Evolutionary conservation across 768 basidiomycete genomes (phyloP).

Genomic region (Daedaleopsis sinensis): DNA sequence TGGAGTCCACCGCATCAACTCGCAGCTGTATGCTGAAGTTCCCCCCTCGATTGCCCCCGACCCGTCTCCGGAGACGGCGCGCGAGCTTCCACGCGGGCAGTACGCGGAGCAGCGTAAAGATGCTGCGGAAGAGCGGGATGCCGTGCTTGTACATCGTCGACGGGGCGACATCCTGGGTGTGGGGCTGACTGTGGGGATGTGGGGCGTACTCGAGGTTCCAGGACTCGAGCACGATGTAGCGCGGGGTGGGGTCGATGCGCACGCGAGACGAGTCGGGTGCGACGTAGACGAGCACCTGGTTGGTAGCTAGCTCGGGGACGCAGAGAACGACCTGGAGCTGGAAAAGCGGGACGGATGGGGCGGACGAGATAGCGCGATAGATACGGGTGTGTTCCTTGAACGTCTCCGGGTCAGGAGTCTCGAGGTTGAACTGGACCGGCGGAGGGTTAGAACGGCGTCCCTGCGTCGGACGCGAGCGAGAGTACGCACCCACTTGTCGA

Average conservation of each 20-base stretch:
- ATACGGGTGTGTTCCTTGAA: slow-evolving; percentile 64
- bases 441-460: slow-evolving; percentile 6
- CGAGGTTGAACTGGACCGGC: slow-evolving; percentile 72
- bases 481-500: slow-evolving; percentile 79
- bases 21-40: slow-evolving; percentile 53
- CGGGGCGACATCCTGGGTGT: slow-evolving; percentile 51
- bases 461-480: neutral
- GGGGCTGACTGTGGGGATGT: slow-evolving; percentile 15
- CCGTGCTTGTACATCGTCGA: slow-evolving; percentile 86
- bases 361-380: slow-evolving; percentile 59
- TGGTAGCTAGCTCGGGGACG: slow-evolving; percentile 67
- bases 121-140: slow-evolving; percentile 78
- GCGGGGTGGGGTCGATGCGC: slow-evolving; percentile 70
- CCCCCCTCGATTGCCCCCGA: slow-evolving; percentile 43
- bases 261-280: slow-evolving; percentile 60
- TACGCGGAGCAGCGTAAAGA: slow-evolving; percentile 72
- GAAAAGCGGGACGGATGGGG: slow-evolving; percentile 47
- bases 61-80: slow-evolving; percentile 56
- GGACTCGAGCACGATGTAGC: slow-evolving; percentile 71
- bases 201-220: slow-evolving; percentile 58
- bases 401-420: slow-evolving; percentile 73
- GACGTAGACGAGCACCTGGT: slow-evolving; percentile 73
- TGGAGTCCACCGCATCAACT: slow-evolving; percentile 40
- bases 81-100: slow-evolving; percentile 78
- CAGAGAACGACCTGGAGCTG: slow-evolving; percentile 71